Percentiles rank a stretch among this genome's conserved stretches.
phyloP scores from a whole-genome alignment of 2,329 filamentous ascomycete genomes.

The Cladosporium sp. region DNA sequence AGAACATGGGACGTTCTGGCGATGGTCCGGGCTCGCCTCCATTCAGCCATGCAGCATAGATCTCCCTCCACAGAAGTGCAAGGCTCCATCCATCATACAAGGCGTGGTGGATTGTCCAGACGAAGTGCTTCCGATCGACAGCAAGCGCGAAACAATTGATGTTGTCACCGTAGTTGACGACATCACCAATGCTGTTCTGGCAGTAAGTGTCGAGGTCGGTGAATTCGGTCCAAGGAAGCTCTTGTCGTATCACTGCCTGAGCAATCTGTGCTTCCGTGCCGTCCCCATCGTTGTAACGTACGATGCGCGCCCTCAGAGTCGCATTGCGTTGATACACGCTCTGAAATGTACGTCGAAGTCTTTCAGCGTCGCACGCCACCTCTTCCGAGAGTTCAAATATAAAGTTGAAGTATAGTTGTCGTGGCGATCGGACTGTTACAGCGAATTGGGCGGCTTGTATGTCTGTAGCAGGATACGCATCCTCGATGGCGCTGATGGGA shows the following conservation, averaged over 20 bases:
- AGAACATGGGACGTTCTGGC: not conserved
- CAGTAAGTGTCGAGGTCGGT: not conserved
- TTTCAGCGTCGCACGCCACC: not conserved
- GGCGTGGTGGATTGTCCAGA: conserved; percentile 24
- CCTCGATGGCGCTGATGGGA: not conserved
- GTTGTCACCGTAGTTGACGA: not conserved
- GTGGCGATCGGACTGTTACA: not conserved
- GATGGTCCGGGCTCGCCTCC: not conserved
- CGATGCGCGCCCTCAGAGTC: not conserved
- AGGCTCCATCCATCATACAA: conserved; percentile 25
- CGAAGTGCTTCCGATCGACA: conserved; percentile 5
- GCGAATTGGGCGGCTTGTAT: not conserved
- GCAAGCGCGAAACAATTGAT: not conserved
- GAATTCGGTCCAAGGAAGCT: not conserved
- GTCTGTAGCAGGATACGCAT: not conserved
- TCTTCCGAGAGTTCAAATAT: not conserved
- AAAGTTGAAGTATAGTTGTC: not conserved
- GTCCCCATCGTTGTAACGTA: not conserved
- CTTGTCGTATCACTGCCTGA: not conserved
- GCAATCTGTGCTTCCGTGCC: not conserved
- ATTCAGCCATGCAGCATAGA: not conserved
- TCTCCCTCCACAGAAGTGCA: conserved; percentile 18
- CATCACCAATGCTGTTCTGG: not conserved
- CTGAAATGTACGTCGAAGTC: not conserved
- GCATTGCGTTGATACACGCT: not conserved